Conservation (phyloP, 805 yeast genomes). For the Candida nonsorbophila region DNA sequence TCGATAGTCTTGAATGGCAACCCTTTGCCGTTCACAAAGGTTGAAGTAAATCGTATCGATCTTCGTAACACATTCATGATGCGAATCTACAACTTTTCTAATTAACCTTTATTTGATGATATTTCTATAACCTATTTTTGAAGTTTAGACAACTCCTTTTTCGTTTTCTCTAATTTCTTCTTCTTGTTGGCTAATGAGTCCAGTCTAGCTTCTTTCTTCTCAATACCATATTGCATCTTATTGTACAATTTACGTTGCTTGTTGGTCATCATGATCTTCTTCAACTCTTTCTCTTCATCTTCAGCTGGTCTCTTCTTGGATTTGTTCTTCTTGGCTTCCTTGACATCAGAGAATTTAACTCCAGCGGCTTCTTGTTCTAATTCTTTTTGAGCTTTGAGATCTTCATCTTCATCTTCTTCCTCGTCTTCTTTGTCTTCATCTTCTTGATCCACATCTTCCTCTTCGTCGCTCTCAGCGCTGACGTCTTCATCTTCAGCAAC, state of each 20-base stretch:
- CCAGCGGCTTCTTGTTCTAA: constrained; percentile 78
- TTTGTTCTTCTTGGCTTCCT: constrained; percentile 27
- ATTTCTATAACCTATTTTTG: background rate
- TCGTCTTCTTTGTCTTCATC: constrained; percentile 39
- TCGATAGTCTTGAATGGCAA: too few relatives aligned
- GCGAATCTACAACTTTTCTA: background rate
- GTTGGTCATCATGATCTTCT: constrained; percentile 96
- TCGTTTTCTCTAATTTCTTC: constrained; percentile 63
- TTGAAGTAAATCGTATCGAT: too few relatives aligned
- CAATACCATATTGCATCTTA: constrained; percentile 89
- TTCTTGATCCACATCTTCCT: constrained; percentile 46
- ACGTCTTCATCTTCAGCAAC: constrained; percentile 39
- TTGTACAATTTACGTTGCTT: constrained; percentile 91
- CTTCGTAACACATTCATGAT: too few relatives aligned
- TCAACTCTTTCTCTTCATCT: constrained; percentile 82
- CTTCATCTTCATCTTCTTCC: constrained; percentile 43
- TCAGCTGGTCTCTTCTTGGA: constrained; percentile 44
- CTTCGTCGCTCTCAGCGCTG: constrained; percentile 44
- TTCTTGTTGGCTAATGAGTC: constrained; percentile 65
- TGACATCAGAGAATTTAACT: constrained; percentile 61
- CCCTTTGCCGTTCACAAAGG: too few relatives aligned
- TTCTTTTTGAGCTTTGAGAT: constrained; percentile 78
- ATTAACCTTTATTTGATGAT: background rate
- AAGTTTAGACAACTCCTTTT: constrained; percentile 29
- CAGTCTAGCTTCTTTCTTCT: constrained; percentile 73